Percentiles rank a stretch among this genome's conserved stretches.
phyloP scores from a whole-genome alignment of 2,329 filamentous ascomycete species.

The Arachnomyces sp. region DNA sequence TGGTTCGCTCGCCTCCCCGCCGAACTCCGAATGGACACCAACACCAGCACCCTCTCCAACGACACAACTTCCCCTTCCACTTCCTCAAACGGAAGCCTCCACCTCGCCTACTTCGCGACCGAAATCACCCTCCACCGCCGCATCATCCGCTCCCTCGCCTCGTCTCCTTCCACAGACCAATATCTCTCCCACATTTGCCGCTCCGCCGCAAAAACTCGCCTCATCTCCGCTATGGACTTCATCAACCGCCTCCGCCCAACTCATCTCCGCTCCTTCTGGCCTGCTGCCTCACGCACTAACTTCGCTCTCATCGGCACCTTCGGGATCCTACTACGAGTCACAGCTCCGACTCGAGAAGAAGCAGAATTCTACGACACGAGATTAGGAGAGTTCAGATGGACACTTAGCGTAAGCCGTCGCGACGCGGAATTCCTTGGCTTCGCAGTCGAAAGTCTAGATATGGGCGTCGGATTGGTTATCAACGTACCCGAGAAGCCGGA shows the following conservation, averaged over 20 bases:
- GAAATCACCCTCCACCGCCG: constrained; percentile 89
- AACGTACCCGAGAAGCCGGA: constrained; percentile 64
- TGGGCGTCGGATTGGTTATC: constrained; percentile 61
- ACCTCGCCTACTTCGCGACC: constrained; percentile 86
- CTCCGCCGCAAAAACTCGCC: constrained; percentile 82
- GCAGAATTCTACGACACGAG: constrained; percentile 85
- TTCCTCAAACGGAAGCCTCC: constrained; percentile 59
- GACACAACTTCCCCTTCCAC: constrained; percentile 31
- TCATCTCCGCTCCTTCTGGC: constrained; percentile 86
- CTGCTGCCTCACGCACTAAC: constrained; percentile 50
- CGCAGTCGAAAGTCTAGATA: constrained; percentile 71
- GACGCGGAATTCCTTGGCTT: constrained; percentile 52
- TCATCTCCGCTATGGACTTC: constrained; percentile 96
- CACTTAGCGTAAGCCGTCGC: constrained; percentile 75
- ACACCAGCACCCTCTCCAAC: constrained; percentile 17
- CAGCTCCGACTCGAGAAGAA: constrained; percentile 77
- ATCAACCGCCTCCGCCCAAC: constrained; percentile 83
- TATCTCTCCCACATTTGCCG: constrained; percentile 90
- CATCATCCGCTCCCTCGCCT: constrained; percentile 71
- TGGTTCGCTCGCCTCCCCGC: constrained; percentile 46
- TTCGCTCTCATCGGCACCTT: constrained; percentile 95
- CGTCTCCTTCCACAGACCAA: constrained; percentile 51
- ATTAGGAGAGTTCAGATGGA: constrained; percentile 89
- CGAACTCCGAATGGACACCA: constrained; percentile 43
- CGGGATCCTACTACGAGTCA: constrained; percentile 81